Percentiles rank a stretch among this genome's conserved stretches.
Conservation (phyloP, 164 flowering plant genomes). For the Magnolia officinalis region DNA sequence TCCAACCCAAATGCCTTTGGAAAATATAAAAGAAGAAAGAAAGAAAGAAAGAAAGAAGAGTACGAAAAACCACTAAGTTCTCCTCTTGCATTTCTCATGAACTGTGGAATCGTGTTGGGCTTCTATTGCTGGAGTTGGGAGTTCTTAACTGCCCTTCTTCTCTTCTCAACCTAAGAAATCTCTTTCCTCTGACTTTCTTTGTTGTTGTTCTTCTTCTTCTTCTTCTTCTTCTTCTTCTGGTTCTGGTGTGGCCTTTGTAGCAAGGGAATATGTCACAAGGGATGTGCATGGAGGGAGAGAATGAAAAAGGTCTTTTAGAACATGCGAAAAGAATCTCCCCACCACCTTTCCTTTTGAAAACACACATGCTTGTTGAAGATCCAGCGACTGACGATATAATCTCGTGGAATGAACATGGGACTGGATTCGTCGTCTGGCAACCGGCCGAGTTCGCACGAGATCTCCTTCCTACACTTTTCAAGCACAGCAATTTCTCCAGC, state of each 20-base stretch:
- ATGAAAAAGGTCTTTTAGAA: slow-evolving; percentile 35
- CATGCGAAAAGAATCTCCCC: slow-evolving; percentile 45
- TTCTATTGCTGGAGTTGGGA: slow-evolving; percentile 83
- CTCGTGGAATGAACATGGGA: slow-evolving; percentile 73
- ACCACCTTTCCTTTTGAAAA: slow-evolving; percentile 63
- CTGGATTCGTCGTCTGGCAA: slow-evolving; percentile 74
- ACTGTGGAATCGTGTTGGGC: slow-evolving; percentile 70
- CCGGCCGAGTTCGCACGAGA: slow-evolving; percentile 78
- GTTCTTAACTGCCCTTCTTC: slow-evolving; percentile 74
- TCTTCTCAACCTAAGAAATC: slow-evolving; percentile 38
- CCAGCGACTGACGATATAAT: slow-evolving; percentile 52
- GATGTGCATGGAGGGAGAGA: slow-evolving; percentile 3
- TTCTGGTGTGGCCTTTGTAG: not conserved
- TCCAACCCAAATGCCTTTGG: not conserved
- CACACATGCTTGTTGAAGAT: slow-evolving; percentile 70
- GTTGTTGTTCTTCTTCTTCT: no score
- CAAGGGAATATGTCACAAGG: not conserved
- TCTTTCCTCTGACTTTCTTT: slow-evolving; percentile 3
- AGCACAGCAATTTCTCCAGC: slow-evolving; percentile 91
- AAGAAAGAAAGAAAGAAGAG: slow-evolving; percentile 2
- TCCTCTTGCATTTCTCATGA: slow-evolving; percentile 58
- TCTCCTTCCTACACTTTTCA: slow-evolving; percentile 76
- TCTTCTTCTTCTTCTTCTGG: slow-evolving; percentile 9
- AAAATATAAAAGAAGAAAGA: not conserved
- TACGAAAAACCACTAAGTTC: not conserved